These are phyloP conservation scores for Pythium rhizo-oryzae DNA, from an alignment of 352 stramenopile species.

Conservation along the genomic window DNA sequence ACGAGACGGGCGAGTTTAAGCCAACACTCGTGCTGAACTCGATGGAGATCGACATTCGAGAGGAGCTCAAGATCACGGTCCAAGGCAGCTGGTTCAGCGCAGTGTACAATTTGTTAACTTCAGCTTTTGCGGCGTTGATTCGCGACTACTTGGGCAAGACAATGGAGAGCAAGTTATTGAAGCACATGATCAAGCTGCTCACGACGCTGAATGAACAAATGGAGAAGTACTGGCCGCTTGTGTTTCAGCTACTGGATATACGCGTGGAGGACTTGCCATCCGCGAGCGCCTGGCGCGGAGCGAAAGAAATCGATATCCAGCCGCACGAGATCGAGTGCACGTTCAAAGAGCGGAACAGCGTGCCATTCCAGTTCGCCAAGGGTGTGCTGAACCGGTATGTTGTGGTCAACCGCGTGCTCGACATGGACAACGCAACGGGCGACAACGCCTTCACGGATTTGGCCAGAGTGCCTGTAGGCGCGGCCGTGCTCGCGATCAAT, in stretches of 20 bases:
- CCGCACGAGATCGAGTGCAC: conserved; percentile 68
- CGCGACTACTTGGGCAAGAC: conserved; percentile 85
- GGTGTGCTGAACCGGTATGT: conserved; percentile 72
- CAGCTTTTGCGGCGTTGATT: conserved; percentile 76
- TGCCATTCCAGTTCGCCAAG: conserved; percentile 75
- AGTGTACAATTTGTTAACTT: conserved; percentile 82
- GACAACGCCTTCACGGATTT: conserved; percentile 34
- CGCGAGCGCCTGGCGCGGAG: conserved; percentile 78
- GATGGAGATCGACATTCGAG: conserved; percentile 83
- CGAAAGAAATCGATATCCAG: conserved; percentile 72
- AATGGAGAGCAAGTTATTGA: conserved; percentile 81
- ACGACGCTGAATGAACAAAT: conserved; percentile 82
- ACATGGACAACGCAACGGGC: conserved; percentile 26
- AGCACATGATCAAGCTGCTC: conserved; percentile 85
- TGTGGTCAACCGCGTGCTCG: conserved; percentile 56
- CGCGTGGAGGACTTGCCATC: conserved; percentile 76
- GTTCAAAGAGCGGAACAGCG: conserved; percentile 44
- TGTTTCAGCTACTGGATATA: conserved; percentile 83
- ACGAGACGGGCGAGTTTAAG: conserved; percentile 63
- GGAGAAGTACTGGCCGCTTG: conserved; percentile 84
- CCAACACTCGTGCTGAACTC: conserved; percentile 80
- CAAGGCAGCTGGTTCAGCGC: conserved; percentile 88
- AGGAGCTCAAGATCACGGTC: conserved; percentile 81
- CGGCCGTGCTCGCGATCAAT: conserved; percentile 75
- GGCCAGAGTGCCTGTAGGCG: conserved; percentile 52